Conservation (phyloP, 2,329 filamentous ascomycete species). For the Cercospora sesami region DNA sequence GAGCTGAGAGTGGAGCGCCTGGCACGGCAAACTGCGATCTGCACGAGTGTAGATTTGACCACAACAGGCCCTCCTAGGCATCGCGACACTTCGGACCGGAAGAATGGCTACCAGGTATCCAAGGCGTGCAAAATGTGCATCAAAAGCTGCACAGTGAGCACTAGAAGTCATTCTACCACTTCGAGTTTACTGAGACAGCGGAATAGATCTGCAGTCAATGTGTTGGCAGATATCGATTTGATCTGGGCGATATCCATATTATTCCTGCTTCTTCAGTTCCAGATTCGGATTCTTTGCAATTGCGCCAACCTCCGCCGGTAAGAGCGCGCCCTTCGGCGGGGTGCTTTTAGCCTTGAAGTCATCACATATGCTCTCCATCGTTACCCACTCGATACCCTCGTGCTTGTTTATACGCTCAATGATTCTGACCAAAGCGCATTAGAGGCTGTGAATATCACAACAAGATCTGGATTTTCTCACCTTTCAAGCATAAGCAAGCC, state of each 20-base stretch:
- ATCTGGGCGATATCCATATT: background rate
- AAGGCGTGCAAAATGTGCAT: background rate
- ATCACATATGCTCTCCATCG: slow-evolving; percentile 70
- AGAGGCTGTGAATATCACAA: background rate
- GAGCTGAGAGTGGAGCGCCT: background rate
- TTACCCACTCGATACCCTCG: slow-evolving; percentile 65
- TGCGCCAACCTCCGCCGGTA: slow-evolving; percentile 59
- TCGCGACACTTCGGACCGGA: background rate
- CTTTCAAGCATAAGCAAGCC: slow-evolving; percentile 72
- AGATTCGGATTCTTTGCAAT: slow-evolving; percentile 50
- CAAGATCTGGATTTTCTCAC: slow-evolving; percentile 38
- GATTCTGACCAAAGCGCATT: slow-evolving; percentile 39
- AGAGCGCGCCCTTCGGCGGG: slow-evolving; percentile 58
- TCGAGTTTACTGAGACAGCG: background rate
- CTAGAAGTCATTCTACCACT: too few species aligned
- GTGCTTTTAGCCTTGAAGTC: slow-evolving; percentile 69
- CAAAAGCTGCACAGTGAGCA: background rate
- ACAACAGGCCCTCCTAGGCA: background rate
- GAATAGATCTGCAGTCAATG: background rate
- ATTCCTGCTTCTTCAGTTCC: slow-evolving; percentile 36
- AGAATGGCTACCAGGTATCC: background rate
- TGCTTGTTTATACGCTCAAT: slow-evolving; percentile 69
- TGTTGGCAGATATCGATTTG: background rate
- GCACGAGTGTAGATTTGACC: background rate
- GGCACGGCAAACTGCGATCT: background rate